A percentile compares a stretch with the other conserved stretches of the same genome.
phyloP scores from a whole-genome alignment of 768 basidiomycete genomes.

The Kwoniella sp. region DNA sequence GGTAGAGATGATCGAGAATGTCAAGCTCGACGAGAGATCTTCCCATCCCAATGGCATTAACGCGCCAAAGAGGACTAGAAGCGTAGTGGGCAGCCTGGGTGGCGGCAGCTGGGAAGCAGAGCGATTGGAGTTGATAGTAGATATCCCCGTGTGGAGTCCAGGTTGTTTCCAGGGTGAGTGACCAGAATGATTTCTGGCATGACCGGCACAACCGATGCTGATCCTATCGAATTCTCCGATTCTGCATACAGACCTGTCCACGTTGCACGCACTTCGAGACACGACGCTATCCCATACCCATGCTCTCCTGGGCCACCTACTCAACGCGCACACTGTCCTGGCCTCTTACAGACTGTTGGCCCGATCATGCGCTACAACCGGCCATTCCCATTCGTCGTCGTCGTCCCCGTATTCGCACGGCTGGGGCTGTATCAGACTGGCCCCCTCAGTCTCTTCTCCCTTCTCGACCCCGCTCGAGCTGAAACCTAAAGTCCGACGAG shows the following conservation, averaged over 20 bases:
- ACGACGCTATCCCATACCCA: slow-evolving; percentile 52
- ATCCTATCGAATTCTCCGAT: too few relatives aligned
- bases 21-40: slow-evolving; percentile 12
- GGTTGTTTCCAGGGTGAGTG: slow-evolving; percentile 52
- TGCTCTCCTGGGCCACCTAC: slow-evolving; percentile 42
- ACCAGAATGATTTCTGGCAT: background rate
- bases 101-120: slow-evolving; percentile 46
- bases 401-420: slow-evolving; percentile 18
- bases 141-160: slow-evolving; percentile 53
- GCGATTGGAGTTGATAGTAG: slow-evolving; percentile 52
- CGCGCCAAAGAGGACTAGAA: slow-evolving; percentile 17
- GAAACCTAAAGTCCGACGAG: slow-evolving; percentile 23
- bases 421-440: slow-evolving; percentile 54
- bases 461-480: slow-evolving; percentile 16
- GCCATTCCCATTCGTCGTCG: slow-evolving; percentile 1
- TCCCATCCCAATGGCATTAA: background rate
- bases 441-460: slow-evolving; percentile 34
- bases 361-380: slow-evolving; percentile 35
- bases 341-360: slow-evolving; percentile 52
- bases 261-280: slow-evolving; percentile 52
- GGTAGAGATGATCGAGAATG: slow-evolving; percentile 25
- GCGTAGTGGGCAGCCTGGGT: slow-evolving; percentile 28
- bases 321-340: slow-evolving; percentile 38
- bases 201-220: too few relatives aligned
- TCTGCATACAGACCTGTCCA: slow-evolving; percentile 48